Conservation (phyloP, 257 asterid species). For the Galeopsis tetrahit region DNA sequence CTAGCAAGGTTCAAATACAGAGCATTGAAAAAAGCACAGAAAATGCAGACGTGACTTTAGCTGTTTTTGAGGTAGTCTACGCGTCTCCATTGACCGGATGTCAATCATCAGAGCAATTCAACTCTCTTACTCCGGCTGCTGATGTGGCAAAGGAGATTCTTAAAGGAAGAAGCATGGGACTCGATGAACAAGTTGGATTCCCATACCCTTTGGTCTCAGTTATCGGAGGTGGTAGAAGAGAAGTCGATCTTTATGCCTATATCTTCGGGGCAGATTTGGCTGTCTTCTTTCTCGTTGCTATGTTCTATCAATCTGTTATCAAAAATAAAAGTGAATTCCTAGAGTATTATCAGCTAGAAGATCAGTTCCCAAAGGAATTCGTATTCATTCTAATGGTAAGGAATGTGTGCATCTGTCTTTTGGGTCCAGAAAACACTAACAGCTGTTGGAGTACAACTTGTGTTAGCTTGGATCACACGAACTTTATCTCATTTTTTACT, state of each 20-base stretch:
- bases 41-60: conserved; percentile 62
- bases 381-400: conserved; percentile 93
- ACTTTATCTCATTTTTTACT: no score
- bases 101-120: conserved; percentile 62
- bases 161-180: conserved; percentile 58
- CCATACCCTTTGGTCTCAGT: conserved; percentile 81
- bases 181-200: conserved; percentile 70
- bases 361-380: conserved; percentile 94
- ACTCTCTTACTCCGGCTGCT: conserved; percentile 97
- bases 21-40: conserved; percentile 90
- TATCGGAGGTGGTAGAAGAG: conserved; percentile 94
- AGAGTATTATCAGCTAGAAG: conserved; percentile 98
- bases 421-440: not conserved
- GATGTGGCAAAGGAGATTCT: conserved; percentile 89
- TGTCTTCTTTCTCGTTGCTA: conserved; percentile 90
- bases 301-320: conserved; percentile 91
- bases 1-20: conserved; percentile 90
- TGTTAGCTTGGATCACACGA: no score
- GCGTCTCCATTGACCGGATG: conserved; percentile 72
- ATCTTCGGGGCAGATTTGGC: conserved; percentile 90
- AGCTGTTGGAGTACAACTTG: not conserved
- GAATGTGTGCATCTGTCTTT: not conserved
- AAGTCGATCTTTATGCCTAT: conserved; percentile 95
- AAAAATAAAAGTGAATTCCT: conserved; percentile 91
- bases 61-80: conserved; percentile 93